Evolutionary conservation across 352 stramenopile genomes (phyloP).

Genomic region (Thalassiosira exigua): DNA sequence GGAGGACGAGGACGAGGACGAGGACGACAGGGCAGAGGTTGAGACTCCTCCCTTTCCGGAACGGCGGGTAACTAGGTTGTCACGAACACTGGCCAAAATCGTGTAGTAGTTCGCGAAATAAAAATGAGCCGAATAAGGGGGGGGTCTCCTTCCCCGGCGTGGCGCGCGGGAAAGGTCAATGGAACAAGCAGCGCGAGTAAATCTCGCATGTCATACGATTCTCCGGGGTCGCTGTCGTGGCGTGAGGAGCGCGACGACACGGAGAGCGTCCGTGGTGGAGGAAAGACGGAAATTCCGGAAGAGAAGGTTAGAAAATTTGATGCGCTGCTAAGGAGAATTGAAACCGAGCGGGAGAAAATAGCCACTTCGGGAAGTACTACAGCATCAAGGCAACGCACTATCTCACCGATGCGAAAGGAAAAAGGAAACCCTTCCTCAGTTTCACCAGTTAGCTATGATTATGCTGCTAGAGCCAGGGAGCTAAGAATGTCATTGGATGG

Average conservation of each 20-base stretch:
- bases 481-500: slow-evolving; percentile 42
- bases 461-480: slow-evolving; percentile 35
- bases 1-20: slow-evolving; percentile 34
- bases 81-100: neutral
- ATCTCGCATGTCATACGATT: slow-evolving; percentile 20
- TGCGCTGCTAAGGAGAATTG: slow-evolving; percentile 29
- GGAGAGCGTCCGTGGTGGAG: neutral
- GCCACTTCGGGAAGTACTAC: neutral
- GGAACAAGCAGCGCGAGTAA: slow-evolving; percentile 7
- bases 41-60: slow-evolving; percentile 28
- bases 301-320: slow-evolving; percentile 37
- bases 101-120: neutral
- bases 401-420: neutral
- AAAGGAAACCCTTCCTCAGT: neutral
- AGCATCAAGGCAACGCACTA: neutral
- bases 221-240: slow-evolving; percentile 3
- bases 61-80: neutral
- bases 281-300: slow-evolving; percentile 2
- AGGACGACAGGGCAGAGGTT: slow-evolving; percentile 75
- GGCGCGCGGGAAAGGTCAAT: neutral
- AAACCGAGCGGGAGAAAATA: slow-evolving; percentile 31
- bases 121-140: neutral
- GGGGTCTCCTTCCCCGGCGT: neutral
- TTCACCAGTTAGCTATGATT: slow-evolving; percentile 5
- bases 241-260: slow-evolving; percentile 28